Evolutionary conservation across 257 asterid species (phyloP).

Genomic region (Solanum ahanhuiri): DNA sequence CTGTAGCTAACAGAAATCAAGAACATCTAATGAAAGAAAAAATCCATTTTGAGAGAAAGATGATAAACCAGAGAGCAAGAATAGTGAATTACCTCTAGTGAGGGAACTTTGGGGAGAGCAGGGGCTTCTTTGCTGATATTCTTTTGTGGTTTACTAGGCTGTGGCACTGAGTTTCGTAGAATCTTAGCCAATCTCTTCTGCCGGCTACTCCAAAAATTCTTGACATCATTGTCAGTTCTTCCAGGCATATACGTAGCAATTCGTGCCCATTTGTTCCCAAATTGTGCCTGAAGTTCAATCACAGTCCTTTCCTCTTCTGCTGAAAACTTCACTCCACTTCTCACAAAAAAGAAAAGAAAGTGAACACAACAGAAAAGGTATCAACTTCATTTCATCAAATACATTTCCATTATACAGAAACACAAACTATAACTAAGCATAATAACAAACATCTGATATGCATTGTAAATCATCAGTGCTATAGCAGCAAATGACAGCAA

Average conservation of each 20-base stretch:
- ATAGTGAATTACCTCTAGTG: conserved; percentile 24
- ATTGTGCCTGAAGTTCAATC: conserved; percentile 63
- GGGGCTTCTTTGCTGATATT: conserved; percentile 9
- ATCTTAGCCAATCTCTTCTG: conserved; percentile 63
- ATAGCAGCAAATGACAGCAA: not conserved
- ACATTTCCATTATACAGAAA: not conserved
- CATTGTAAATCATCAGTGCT: not conserved
- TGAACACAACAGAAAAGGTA: not conserved
- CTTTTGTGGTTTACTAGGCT: conserved; percentile 31
- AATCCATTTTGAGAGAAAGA: not conserved
- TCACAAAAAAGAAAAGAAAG: not conserved
- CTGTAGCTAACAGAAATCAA: not conserved
- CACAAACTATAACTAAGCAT: not conserved
- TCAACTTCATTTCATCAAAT: not conserved
- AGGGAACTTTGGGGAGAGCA: conserved; percentile 3
- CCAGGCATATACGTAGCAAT: conserved; percentile 69
- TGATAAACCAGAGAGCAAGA: not conserved
- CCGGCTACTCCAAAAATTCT: conserved; percentile 87
- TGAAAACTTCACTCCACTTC: conserved; percentile 78
- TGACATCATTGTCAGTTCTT: conserved; percentile 85
- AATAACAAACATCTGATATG: not conserved
- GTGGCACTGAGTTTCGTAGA: conserved; percentile 20
- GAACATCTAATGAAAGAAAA: not conserved
- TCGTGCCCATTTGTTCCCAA: conserved; percentile 88
- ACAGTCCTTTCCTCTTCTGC: conserved; percentile 71